Evolutionary conservation across 306 rosid species (phyloP), one percentile per base, ranked within the genome.

Genomic region (Ormosia emarginata): DNA sequence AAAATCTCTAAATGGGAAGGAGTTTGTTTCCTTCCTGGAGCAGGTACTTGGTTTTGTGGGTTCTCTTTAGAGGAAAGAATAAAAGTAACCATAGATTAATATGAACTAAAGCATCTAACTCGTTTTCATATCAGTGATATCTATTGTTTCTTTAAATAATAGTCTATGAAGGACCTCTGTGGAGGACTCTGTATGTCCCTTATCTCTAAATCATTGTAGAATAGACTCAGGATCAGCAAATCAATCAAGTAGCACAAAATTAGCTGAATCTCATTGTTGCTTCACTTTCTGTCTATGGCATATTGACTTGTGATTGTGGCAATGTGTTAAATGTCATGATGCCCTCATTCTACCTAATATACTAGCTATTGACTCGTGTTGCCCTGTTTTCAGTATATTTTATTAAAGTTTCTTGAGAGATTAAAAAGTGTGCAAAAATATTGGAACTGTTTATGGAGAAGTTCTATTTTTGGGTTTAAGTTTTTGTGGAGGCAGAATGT

Each of bases 1-100:
- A 37, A 93, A 86, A 85, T 47, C 89, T 77, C 79, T 95, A 62
- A 93, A 84, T 18, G 99, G 99, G 75, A 93, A 85, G 85, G 94
- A 95, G 79, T 95, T 95, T 73, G 94, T 95, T 72, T 79, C 90
- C 79, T 95, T 95, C 84, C 76, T 95, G 68, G 85, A 93, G 81
- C 98, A 95, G 99, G 99, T 95, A 88, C 50, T 70, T 43, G 4
- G 58, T 46, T 75, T 85, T 62, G 36, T 41, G 43, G 30, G 52
- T 77, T 61, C 37, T 69, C 61, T 44, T 37, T 29, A 33, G 24
- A 67, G 40, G 34, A 66, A 67, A 34, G 9, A 3, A 58, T 24
- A 10, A 37, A 74, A 61, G 2, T 56, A 62, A 29, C 52, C 55
- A 55, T 62, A 52, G 47, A 61, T 55, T 66, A 72, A 18, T 61